phyloP scores from a whole-genome alignment of 345 rosid genomes.

The Citrus glauca region DNA sequence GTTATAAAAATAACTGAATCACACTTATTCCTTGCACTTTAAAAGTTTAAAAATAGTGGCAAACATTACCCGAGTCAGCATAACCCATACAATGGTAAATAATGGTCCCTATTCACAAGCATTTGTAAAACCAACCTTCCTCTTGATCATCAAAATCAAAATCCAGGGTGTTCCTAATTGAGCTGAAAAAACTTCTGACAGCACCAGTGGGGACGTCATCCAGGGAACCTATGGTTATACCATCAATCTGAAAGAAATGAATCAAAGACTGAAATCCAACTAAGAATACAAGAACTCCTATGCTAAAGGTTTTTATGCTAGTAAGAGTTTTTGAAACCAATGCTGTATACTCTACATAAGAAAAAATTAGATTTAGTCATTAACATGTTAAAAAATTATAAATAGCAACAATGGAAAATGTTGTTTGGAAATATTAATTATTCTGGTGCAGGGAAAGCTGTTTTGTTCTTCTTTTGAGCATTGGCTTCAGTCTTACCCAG shows the following conservation, averaged over 20 bases:
- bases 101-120: constrained; percentile 3
- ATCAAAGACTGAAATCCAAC: constrained; percentile 20
- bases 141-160: constrained; percentile 91
- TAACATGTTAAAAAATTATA: neutral
- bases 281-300: constrained; percentile 4
- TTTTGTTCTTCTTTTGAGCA: neutral
- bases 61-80: neutral
- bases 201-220: constrained; percentile 74
- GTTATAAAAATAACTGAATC: neutral
- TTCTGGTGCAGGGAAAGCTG: neutral
- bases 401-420: neutral
- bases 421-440: no score
- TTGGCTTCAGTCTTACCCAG: neutral
- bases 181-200: constrained; percentile 71
- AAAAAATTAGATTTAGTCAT: neutral
- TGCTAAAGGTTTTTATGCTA: neutral
- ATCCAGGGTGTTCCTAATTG: constrained; percentile 82
- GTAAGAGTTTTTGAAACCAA: neutral
- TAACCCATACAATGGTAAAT: neutral
- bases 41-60: neutral
- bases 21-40: neutral
- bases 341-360: neutral
- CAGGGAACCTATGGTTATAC: constrained; percentile 69
- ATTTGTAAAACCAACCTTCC: constrained; percentile 59
- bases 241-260: constrained; percentile 61